phyloP scores from a whole-genome alignment of 148 eudicot species.

The Cornus kousa region DNA sequence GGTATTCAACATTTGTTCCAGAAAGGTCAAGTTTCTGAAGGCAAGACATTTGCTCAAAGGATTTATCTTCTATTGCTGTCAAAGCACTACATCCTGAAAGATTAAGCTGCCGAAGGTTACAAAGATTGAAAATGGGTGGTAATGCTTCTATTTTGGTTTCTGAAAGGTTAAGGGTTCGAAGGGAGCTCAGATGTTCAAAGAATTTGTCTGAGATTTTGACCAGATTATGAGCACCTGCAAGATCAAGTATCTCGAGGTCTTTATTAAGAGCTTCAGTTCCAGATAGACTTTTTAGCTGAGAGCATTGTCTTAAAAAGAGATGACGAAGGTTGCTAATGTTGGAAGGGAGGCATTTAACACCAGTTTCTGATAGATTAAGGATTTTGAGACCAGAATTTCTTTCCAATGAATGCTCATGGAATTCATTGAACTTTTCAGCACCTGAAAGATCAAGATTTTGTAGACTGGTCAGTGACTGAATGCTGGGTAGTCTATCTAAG shows the following conservation, averaged over 20 bases:
- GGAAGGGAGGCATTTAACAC: conserved; percentile 11
- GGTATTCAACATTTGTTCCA: conserved; percentile 1
- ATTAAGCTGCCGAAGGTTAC: conserved; percentile 22
- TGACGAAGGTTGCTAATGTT: conserved; percentile 17
- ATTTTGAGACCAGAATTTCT: conserved; percentile 3
- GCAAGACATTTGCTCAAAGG: conserved; percentile 19
- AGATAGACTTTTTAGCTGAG: not conserved
- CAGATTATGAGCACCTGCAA: conserved; percentile 11
- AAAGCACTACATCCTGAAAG: conserved; percentile 20
- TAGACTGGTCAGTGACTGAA: conserved; percentile 12
- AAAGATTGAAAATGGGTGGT: conserved; percentile 22
- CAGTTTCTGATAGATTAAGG: conserved; percentile 28
- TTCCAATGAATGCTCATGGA: conserved; percentile 13
- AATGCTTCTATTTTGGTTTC: conserved; percentile 9
- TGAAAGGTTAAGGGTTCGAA: conserved; percentile 26
- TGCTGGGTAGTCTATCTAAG: conserved; percentile 18
- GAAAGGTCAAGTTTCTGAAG: conserved; percentile 26
- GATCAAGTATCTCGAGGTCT: conserved; percentile 25
- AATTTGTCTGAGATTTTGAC: not conserved
- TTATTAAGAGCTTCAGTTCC: not conserved
- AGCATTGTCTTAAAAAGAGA: conserved; percentile 15
- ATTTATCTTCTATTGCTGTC: not conserved
- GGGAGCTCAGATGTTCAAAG: not conserved
- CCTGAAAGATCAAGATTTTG: conserved; percentile 32
- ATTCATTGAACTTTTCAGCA: conserved; percentile 18